Evolutionary conservation across 2,329 filamentous ascomycete genomes (phyloP), one percentile per base, ranked within the genome.

Genomic region (Fusarium domesticum): DNA sequence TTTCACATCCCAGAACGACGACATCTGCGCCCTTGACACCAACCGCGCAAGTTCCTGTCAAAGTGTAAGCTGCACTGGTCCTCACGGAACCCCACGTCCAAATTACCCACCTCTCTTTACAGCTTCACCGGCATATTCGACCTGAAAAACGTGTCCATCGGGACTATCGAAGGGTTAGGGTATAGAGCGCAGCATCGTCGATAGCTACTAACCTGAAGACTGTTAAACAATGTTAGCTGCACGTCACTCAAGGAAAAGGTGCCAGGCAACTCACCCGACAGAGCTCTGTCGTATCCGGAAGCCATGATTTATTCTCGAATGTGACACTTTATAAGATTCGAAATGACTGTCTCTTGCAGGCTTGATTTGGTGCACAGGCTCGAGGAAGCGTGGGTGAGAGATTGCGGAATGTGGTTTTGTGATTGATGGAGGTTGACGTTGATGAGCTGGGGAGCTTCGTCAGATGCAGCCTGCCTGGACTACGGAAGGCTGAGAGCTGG

Each of bases 81-180:
- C 20, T 17, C n/a, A 36, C 30, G 37, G 39, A 28, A 33, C 36
- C 42, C 23, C 23, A 12, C 23, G 23, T 28, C 8, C 23, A 28
- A 28, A 12, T 28, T 61, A 61, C 67, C 48, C 74, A 93, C 92
- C 93, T 89, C 93, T 77, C 80, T 98, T 98, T 59, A 98, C 93
- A 58, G 93, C 93, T 75, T 98, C 93, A 59, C 95, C 87, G 44
- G 93, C 93, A 81, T 98, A 98, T 80, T 98, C 93, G 64, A 98
- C 93, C 74, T 98, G 93, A 76, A 98, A 98, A 64, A 98, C 93
- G 77, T 98, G 93, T 72, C 93, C 93, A 74, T 98, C 93, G 64
- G 93, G 93, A 81, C 92, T 97, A 65, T 37, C 45, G 16, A 37
- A 37, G n/a, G 31, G 66, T 85, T 70, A 83, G 75, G 28, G 17